phyloP scores from a whole-genome alignment of 1,284 basidiomycete species.

The Meripilus lineatus region DNA sequence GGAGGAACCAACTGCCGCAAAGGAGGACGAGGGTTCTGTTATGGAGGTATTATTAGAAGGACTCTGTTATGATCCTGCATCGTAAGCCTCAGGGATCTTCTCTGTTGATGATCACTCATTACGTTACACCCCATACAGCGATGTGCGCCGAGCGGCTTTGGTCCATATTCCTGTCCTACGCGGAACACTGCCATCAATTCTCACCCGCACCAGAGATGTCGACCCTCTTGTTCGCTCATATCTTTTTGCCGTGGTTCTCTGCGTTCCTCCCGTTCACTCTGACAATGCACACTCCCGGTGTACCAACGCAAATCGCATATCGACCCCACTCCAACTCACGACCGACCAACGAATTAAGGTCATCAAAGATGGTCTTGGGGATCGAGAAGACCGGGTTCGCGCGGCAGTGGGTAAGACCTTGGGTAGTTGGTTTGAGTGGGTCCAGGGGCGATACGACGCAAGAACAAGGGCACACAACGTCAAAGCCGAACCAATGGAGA shows the following conservation, averaged over 20 bases:
- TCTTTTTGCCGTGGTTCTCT: constrained; percentile 66
- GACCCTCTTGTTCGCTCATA: constrained; percentile 79
- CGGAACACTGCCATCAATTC: constrained; percentile 58
- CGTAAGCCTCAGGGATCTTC: constrained; percentile 44
- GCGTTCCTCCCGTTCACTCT: constrained; percentile 13
- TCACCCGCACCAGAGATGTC: constrained; percentile 79
- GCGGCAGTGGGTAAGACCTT: constrained; percentile 74
- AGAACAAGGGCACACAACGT: too few species aligned
- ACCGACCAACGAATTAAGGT: constrained; percentile 73
- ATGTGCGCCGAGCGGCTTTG: constrained; percentile 85
- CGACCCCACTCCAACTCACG: constrained; percentile 59
- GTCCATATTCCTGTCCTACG: constrained; percentile 68
- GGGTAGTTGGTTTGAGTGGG: constrained; percentile 46
- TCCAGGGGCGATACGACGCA: too few species aligned
- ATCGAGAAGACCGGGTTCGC: constrained; percentile 76
- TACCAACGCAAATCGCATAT: constrained; percentile 31
- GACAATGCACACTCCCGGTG: background rate
- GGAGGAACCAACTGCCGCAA: constrained; percentile 63
- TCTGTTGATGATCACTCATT: background rate
- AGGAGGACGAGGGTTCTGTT: constrained; percentile 58
- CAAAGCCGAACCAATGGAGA: background rate
- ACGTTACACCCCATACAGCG: constrained; percentile 41
- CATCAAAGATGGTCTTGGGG: constrained; percentile 79
- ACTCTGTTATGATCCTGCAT: constrained; percentile 69
- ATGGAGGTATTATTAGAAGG: constrained; percentile 67